Conservation (phyloP, 345 rosid genomes). For the Populus davidiana region DNA sequence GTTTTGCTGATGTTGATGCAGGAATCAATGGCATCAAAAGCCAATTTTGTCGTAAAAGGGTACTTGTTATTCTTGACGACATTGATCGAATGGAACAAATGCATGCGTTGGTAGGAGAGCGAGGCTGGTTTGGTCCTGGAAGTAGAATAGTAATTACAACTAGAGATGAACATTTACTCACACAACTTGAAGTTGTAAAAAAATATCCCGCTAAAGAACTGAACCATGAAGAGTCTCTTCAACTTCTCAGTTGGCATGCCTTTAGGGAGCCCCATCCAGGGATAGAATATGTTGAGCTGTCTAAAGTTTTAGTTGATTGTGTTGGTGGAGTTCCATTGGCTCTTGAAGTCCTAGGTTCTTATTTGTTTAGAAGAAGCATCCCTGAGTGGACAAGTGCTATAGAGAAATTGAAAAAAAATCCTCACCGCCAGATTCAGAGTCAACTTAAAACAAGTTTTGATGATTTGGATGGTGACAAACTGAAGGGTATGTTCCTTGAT, state of each 20-base stretch:
- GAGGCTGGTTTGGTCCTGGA: background rate
- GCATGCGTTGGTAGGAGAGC: background rate
- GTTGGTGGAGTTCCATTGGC: conserved; percentile 10
- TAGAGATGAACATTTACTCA: background rate
- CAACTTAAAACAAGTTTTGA: too few species aligned
- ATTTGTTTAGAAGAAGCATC: background rate
- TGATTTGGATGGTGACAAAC: too few species aligned
- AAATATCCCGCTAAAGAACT: background rate
- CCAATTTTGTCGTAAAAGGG: background rate
- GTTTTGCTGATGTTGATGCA: background rate
- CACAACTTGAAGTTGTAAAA: background rate
- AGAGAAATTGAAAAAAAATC: too few species aligned
- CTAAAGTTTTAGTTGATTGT: background rate
- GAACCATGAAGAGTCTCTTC: background rate
- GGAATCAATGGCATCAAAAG: background rate
- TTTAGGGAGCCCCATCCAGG: background rate
- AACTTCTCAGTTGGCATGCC: conserved; percentile 11
- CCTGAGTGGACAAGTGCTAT: background rate
- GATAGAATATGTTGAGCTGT: background rate
- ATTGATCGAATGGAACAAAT: background rate
- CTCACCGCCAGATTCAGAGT: too few species aligned
- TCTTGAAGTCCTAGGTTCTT: conserved; percentile 8
- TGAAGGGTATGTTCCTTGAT: too few species aligned
- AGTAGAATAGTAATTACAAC: conserved; percentile 15
- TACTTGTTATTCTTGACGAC: conserved; percentile 16